Evolutionary conservation across 176 grass and related monocot species (phyloP).

Genomic region (Oryza meridionalis): DNA sequence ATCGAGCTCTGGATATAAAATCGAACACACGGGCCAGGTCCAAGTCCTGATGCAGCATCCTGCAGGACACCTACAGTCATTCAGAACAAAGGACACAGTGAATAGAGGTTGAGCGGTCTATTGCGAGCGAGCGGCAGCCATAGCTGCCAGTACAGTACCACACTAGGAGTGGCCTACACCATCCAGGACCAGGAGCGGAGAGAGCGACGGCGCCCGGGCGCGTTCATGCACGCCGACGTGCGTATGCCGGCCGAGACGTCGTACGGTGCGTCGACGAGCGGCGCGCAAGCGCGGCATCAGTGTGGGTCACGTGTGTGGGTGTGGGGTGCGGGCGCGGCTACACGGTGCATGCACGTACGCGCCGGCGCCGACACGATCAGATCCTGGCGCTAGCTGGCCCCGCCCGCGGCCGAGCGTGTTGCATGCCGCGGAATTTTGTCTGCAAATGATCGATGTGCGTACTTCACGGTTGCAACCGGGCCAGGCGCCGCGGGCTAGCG

Average conservation of each 20-base stretch:
- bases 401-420: not conserved
- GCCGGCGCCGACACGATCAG: not conserved
- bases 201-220: not conserved
- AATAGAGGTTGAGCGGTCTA: conserved; percentile 32
- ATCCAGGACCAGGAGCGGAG: not conserved
- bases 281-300: not conserved
- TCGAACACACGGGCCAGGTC: not conserved
- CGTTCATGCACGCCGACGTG: conserved; percentile 4
- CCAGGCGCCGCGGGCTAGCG: not conserved
- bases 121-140: not conserved
- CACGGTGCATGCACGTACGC: not conserved
- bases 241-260: not conserved
- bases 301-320: not conserved
- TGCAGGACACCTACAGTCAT: not conserved
- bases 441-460: not conserved
- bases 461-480: not conserved
- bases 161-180: not conserved
- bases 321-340: too few relatives aligned
- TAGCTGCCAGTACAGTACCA: not conserved
- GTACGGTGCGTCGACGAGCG: not conserved
- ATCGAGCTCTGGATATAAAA: not conserved
- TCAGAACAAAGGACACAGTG: not conserved
- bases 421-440: not conserved
- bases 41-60: not conserved
- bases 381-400: too few relatives aligned